A percentile compares a stretch with the other conserved stretches of the same genome.
Conservation (phyloP, 176 grass and related monocot species). For the Dactylis glomerata region DNA sequence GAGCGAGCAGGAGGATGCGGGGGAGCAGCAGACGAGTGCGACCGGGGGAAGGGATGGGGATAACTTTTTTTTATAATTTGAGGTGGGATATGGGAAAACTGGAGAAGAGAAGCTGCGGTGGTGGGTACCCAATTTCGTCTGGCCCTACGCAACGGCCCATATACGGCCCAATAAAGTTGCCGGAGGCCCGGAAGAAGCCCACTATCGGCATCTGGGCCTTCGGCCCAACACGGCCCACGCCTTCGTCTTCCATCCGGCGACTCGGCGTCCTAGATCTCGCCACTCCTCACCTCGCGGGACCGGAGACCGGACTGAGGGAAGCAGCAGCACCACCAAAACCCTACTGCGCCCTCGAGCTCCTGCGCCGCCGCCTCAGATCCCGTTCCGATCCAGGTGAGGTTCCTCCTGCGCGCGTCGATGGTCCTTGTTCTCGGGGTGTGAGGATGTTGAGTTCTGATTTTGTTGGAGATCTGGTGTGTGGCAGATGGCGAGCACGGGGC, state of each 20-base stretch:
- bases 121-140: no score
- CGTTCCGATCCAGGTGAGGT: background rate
- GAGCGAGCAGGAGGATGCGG: background rate
- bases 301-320: background rate
- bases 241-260: background rate
- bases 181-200: background rate
- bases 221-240: background rate
- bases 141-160: background rate
- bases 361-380: background rate
- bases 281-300: background rate
- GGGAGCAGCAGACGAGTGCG: background rate
- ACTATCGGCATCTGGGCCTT: background rate
- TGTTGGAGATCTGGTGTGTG: background rate
- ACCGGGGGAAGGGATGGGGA: background rate
- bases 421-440: background rate
- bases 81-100: no score
- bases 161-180: background rate
- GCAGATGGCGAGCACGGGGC: constrained; percentile 64
- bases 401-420: background rate
- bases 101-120: no score
- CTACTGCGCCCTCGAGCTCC: background rate
- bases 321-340: constrained; percentile 26
- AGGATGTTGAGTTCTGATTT: background rate
- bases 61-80: no score
- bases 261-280: constrained; percentile 3